Base-by-base conservation (phyloP, 208 protist genomes). In the Trypanosoma lewisi region DNA sequence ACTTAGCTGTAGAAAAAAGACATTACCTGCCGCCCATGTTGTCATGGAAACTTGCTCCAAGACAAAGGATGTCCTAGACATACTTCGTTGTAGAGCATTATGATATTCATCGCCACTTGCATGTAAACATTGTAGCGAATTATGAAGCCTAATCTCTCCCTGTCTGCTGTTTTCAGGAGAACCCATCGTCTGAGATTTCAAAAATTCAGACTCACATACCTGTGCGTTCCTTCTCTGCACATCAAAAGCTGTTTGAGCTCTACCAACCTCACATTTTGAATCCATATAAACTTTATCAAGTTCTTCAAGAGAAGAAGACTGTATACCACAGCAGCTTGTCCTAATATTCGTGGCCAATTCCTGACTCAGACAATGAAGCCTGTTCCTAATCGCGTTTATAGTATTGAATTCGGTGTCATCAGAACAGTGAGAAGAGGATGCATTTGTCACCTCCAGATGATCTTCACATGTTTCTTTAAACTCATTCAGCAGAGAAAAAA, bases 31-130 rank as follows among this genome's bases (percentile, higher is more conserved):
- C 0, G 81, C 59, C 84, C 84, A 91, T 21, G 78, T 78, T 1
- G 76, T 73, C 84, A 91, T 86, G 2, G 79, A 85, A 5, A 81
- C 80, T 44, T 87, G 81, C 63, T 91, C 84, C 31, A 91, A 60
- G 1, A 75, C 78, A 58, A 84, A 91, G 16, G 61, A 71, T 12
- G 76, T 83, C 12, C 57, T 53, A 3, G 56, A 45, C 78, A 87
- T 91, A 17, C 76, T 71, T 25, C 49, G 28, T 28, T 56, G 67
- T 19, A 87, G 49, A 21, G 73, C 60, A 11, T 68, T 56, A 2
- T 86, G 67, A 58, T 91, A 87, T 17, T 63, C 34, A 51, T 59
- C 41, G 2, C 77, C 67, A 16, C 66, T 37, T 1, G 33, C 19
- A 34, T 85, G 59, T 4, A 89, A 45, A 0, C 36, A 36, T 25